Conservation (phyloP, 2,329 filamentous ascomycete genomes). For the Phialocephala sp. region DNA sequence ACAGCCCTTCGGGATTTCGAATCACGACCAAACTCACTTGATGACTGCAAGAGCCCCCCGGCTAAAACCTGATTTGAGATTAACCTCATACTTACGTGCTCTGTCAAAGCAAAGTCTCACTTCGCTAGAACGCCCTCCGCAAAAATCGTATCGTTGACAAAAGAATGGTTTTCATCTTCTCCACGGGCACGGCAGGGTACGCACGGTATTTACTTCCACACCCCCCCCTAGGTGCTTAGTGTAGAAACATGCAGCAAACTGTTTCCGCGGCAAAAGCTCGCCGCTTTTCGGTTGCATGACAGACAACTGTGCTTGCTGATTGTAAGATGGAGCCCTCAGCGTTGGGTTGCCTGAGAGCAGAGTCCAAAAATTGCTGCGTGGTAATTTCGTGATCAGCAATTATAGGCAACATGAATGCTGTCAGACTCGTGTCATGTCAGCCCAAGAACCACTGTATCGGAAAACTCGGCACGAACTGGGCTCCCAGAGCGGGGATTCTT, state of each 20-base stretch:
- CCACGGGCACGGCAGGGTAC: too few species aligned
- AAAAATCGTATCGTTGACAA: too few species aligned
- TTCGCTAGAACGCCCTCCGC: too few species aligned
- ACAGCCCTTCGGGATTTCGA: too few species aligned
- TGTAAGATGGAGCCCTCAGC: neutral
- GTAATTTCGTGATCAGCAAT: neutral
- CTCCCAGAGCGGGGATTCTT: neutral
- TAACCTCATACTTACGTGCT: too few species aligned
- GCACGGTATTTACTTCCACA: too few species aligned
- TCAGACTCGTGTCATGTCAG: conserved; percentile 6
- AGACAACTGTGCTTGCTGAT: neutral
- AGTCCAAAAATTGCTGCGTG: neutral
- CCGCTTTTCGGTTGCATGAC: neutral
- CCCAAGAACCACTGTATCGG: neutral
- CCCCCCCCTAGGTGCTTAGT: too few species aligned
- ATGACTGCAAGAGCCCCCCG: too few species aligned
- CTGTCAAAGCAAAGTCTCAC: too few species aligned
- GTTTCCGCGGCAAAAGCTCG: neutral
- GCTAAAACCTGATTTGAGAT: too few species aligned
- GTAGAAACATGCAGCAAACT: neutral
- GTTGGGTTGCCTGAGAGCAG: neutral
- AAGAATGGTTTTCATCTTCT: too few species aligned
- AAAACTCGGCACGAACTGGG: neutral
- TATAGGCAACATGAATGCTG: neutral
- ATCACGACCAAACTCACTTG: too few species aligned